phyloP scores from a whole-genome alignment of 306 rosid species.

The Cicer cuneatum region DNA sequence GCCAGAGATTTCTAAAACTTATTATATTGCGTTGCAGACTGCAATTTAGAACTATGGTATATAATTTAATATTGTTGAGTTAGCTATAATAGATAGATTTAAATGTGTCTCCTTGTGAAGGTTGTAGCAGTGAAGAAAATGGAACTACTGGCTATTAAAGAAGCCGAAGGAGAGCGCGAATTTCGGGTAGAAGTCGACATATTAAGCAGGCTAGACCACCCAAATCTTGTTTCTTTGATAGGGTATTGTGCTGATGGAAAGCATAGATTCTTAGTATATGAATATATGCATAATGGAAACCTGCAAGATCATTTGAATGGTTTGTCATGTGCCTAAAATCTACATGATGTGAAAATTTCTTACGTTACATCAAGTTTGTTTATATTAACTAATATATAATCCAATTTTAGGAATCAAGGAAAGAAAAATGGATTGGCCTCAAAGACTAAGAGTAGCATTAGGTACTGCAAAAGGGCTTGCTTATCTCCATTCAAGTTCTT shows the following conservation, averaged over 20 bases:
- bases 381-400: constrained; percentile 31
- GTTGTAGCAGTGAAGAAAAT: constrained; percentile 93
- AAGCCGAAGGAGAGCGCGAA: constrained; percentile 89
- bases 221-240: constrained; percentile 87
- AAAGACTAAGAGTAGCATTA: constrained; percentile 77
- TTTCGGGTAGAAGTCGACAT: constrained; percentile 93
- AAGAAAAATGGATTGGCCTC: constrained; percentile 79
- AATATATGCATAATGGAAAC: constrained; percentile 84
- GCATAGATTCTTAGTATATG: constrained; percentile 87
- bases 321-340: constrained; percentile 42
- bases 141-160: constrained; percentile 81
- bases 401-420: constrained; percentile 63
- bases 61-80: background rate
- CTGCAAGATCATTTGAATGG: constrained; percentile 94
- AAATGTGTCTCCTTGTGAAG: constrained; percentile 51
- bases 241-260: constrained; percentile 99
- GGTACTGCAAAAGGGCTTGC: constrained; percentile 95
- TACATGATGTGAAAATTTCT: background rate
- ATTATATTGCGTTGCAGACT: too few relatives aligned
- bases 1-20: too few relatives aligned
- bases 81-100: constrained; percentile 41
- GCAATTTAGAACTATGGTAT: background rate
- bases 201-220: constrained; percentile 90
- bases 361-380: background rate
- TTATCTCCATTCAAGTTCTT: constrained; percentile 78